A percentile compares a stretch with the other conserved stretches of the same genome.
Conservation (phyloP, 352 stramenopile genomes). For the Discostella stelligera region DNA sequence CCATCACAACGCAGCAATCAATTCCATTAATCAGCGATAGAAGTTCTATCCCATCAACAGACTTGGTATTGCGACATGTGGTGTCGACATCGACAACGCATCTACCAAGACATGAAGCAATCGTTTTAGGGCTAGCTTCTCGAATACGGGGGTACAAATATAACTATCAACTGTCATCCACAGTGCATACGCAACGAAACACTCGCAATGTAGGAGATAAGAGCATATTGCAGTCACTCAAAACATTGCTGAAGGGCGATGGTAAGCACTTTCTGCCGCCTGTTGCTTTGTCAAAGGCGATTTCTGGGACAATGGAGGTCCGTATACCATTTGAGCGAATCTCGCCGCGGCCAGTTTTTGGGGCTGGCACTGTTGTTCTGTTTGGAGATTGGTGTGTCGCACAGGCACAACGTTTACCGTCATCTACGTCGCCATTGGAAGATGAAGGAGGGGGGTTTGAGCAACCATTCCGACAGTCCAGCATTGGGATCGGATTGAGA, state of each 20-base stretch:
- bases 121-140: slow-evolving; percentile 56
- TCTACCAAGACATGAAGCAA: slow-evolving; percentile 71
- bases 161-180: slow-evolving; percentile 26
- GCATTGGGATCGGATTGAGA: slow-evolving; percentile 65
- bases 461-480: slow-evolving; percentile 52
- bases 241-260: slow-evolving; percentile 19
- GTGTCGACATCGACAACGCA: slow-evolving; percentile 57
- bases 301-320: slow-evolving; percentile 72
- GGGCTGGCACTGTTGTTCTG: slow-evolving; percentile 50
- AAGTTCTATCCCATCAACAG: slow-evolving; percentile 15
- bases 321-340: slow-evolving; percentile 56
- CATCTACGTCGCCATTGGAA: not conserved
- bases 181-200: not conserved
- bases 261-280: slow-evolving; percentile 11
- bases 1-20: slow-evolving; percentile 61
- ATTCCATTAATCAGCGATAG: slow-evolving; percentile 48
- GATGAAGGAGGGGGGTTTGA: slow-evolving; percentile 5
- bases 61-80: slow-evolving; percentile 64
- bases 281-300: slow-evolving; percentile 49
- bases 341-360: slow-evolving; percentile 30
- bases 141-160: slow-evolving; percentile 63
- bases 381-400: slow-evolving; percentile 72
- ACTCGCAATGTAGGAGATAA: not conserved
- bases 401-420: slow-evolving; percentile 33
- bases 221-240: slow-evolving; percentile 17